Evolutionary conservation across 352 stramenopile species (phyloP).

Genomic region (Saprolegnia parasitica): DNA sequence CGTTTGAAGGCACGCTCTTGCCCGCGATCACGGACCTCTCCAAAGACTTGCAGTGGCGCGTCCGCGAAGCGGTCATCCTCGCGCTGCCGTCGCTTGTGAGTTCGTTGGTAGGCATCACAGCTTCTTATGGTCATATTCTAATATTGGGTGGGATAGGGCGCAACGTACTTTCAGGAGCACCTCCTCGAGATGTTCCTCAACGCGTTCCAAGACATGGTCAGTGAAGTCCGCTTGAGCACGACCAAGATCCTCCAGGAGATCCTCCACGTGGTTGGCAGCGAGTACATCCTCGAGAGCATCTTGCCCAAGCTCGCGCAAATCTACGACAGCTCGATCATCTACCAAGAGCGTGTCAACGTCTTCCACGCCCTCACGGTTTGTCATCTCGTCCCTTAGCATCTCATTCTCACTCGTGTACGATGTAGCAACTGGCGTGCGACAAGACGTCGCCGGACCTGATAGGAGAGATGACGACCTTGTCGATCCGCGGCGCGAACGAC

Average conservation of each 20-base stretch:
- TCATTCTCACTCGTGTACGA: neutral
- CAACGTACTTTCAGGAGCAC: conserved; percentile 79
- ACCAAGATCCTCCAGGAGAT: conserved; percentile 78
- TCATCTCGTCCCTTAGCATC: neutral
- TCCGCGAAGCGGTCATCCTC: conserved; percentile 88
- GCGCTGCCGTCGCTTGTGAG: conserved; percentile 89
- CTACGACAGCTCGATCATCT: conserved; percentile 82
- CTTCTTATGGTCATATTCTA: no score
- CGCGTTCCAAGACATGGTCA: conserved; percentile 90
- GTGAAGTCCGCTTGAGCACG: conserved; percentile 92
- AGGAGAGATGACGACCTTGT: conserved; percentile 52
- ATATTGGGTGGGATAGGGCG: conserved; percentile 53
- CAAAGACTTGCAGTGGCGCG: conserved; percentile 91
- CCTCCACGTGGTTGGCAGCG: conserved; percentile 69
- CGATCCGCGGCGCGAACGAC: conserved; percentile 69
- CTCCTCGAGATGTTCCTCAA: conserved; percentile 88
- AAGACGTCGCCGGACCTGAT: conserved; percentile 70
- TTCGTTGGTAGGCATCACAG: conserved; percentile 59
- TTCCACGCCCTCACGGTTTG: conserved; percentile 53
- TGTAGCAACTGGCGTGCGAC: conserved; percentile 56
- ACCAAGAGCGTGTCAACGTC: conserved; percentile 83
- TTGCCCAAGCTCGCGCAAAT: conserved; percentile 70
- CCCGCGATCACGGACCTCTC: conserved; percentile 89
- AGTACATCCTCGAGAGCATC: conserved; percentile 81
- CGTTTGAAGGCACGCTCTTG: conserved; percentile 67